Evolutionary conservation across 228 moss, liverwort and hornwort species (phyloP), one percentile per base, ranked within the genome.

Genomic region (Sphagnum fallax): DNA sequence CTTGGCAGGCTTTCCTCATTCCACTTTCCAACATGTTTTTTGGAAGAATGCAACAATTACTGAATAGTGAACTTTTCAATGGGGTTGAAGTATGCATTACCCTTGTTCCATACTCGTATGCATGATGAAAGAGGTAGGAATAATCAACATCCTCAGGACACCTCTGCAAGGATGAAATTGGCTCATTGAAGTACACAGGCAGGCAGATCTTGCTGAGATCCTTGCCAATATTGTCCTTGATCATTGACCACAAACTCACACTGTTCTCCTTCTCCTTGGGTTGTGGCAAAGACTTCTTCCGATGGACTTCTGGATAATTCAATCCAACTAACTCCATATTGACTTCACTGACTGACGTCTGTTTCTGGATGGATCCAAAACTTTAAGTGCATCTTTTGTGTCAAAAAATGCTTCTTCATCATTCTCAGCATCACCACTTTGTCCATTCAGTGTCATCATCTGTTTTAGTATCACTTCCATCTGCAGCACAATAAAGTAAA

Each of bases 161-260:
- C 73, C 87, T 85, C 84, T 98, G 98, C 83, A 98, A 82, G 66
- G 98, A 98, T 53, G 98, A 98, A 64, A 94, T 84, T 50, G 98
- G 98, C 81, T 98, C 98, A 66, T 98, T 98, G 78, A 98, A 98
- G 75, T 90, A 98, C 14, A 98, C 98, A 48, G 98, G 98, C 79
- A 98, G 78, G 81, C 98, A 98, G 67, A 98, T 92, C 83, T 94
- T 98, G 6, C 94, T 93, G 47, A 98, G 89, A 82, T 98, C 98
- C 76, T 98, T 98, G 73, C 98, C 98, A 77, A 94, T 94, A 55
- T 89, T 92, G 70, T 98, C 98, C 77, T 98, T 98, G 55, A 98
- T 98, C 84, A 98, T 98, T 51, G 98, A 90, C 94, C 98, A 98
- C 78, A 98, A 86, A 79, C 98, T 98, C 72, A 98, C 89, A 75